Base-by-base conservation (phyloP, 176 grass and related monocot genomes). In the Carex cristatella region DNA sequence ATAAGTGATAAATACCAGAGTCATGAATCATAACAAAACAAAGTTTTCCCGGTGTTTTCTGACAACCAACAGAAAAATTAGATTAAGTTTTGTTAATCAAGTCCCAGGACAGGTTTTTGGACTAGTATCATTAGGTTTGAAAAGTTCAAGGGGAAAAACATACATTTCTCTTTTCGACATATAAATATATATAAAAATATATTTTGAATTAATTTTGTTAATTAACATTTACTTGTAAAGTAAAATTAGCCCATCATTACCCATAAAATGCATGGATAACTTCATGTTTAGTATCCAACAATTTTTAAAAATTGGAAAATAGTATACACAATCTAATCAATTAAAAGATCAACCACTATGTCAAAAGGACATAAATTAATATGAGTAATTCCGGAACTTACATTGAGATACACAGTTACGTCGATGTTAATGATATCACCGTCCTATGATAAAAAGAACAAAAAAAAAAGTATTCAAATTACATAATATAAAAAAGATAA, bases 371-470 rank as follows among this genome's bases (percentile, higher is more conserved):
- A 11, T 73, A 2, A 73, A 23, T 11, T 38, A 12, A 46, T 73
- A 10, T 31, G 18, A 11, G 65, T 18, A 64, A 4, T 42, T 81
- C 5, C 11, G 42, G 69, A 60, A 86, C 92, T 90, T 92, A 98
- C 93, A 85, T 95, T 95, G 81, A 98, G 91, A 88, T 91, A 98
- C 27, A 98, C 89, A 72, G 95, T 98, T 90, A 94, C 95, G 84
- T 98, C 93, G 23, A 98, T 95, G 61, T 98, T 98, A 88, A 98
- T 90, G 83, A 98, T 98, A 89, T 98, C 95, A 33, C 93, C 93
- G 86, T 98, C 95, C 95, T 98, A 89, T 28, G 1, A 69, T 84
- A 70, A 28, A 92, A 65, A 57, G 60, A 79, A 23, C 23, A 23
- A 23, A 67, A 28, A 60, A 59, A 44, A 84, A 35, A 10, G 1